Percentiles rank a stretch among this genome's conserved stretches.
Conservation (phyloP, 2,329 filamentous ascomycete species). For the Penicillium verrucosum region DNA sequence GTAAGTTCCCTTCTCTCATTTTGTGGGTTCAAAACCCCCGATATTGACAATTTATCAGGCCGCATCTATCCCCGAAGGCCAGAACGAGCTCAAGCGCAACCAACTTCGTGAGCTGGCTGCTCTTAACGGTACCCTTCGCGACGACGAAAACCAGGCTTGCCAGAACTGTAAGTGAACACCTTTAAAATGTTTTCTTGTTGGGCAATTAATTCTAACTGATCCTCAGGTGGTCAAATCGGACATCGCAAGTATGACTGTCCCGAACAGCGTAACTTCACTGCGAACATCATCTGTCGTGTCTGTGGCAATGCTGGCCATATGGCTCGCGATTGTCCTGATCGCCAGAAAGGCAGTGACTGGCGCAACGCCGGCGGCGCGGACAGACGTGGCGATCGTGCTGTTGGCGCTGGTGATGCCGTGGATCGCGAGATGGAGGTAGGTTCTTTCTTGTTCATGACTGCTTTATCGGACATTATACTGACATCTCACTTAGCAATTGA, state of each 20-base stretch:
- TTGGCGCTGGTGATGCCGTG: slow-evolving; percentile 76
- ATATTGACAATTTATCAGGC: slow-evolving; percentile 59
- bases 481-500: slow-evolving; percentile 68
- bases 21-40: background rate
- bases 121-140: slow-evolving; percentile 96
- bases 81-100: slow-evolving; percentile 98
- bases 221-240: slow-evolving; percentile 80
- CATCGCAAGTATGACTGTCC: slow-evolving; percentile 99
- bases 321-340: slow-evolving; percentile 94
- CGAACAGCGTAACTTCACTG: slow-evolving; percentile 96
- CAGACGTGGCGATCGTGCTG: slow-evolving; percentile 55
- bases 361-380: slow-evolving; percentile 64
- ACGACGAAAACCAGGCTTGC: slow-evolving; percentile 98
- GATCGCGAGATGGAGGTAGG: slow-evolving; percentile 93
- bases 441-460: slow-evolving; percentile 11
- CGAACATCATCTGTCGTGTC: slow-evolving; percentile 97
- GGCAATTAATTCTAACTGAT: slow-evolving; percentile 17
- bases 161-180: slow-evolving; percentile 70
- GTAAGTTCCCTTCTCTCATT: slow-evolving; percentile 55
- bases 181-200: background rate
- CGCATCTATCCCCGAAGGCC: slow-evolving; percentile 95
- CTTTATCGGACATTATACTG: slow-evolving; percentile 33
- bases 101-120: slow-evolving; percentile 96
- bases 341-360: slow-evolving; percentile 87
- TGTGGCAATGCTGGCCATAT: slow-evolving; percentile 98